Evolutionary conservation across 441 rosid species (phyloP).

Genomic region (Raphanus hybrid): DNA sequence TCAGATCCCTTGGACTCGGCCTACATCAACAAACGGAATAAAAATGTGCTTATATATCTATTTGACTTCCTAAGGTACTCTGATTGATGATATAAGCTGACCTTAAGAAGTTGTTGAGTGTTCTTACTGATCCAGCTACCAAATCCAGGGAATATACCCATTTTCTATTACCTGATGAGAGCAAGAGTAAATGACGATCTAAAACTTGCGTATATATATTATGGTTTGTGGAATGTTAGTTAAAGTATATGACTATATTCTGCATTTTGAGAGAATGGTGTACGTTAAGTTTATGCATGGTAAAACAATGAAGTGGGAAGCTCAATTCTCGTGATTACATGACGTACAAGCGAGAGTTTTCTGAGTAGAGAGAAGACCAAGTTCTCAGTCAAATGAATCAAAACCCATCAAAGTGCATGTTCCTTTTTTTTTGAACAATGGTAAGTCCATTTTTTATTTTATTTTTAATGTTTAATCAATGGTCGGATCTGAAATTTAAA

Average conservation of each 20-base stretch:
- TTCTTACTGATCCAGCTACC: slow-evolving; percentile 26
- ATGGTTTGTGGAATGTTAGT: background rate
- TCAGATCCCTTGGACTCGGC: slow-evolving; percentile 32
- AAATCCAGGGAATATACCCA: slow-evolving; percentile 17
- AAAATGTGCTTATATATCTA: background rate
- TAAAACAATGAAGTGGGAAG: background rate
- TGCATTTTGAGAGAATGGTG: background rate
- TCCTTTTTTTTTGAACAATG: background rate
- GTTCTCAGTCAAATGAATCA: background rate
- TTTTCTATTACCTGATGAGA: background rate
- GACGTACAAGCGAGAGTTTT: background rate
- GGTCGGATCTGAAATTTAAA: background rate
- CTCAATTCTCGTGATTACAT: background rate
- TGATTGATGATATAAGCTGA: slow-evolving; percentile 33
- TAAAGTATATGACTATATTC: background rate
- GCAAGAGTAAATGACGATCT: background rate
- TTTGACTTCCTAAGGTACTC: background rate
- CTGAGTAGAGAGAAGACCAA: slow-evolving; percentile 4
- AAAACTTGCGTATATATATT: background rate
- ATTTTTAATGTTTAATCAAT: background rate
- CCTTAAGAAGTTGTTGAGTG: slow-evolving; percentile 56
- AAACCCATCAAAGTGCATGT: background rate
- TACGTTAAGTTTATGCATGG: background rate
- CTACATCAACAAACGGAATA: slow-evolving; percentile 16
- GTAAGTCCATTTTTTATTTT: background rate